Evolutionary conservation across 1,139 yeast species (phyloP), one percentile per base, ranked within the genome.

Genomic region (Candida pseudoviswanathii): DNA sequence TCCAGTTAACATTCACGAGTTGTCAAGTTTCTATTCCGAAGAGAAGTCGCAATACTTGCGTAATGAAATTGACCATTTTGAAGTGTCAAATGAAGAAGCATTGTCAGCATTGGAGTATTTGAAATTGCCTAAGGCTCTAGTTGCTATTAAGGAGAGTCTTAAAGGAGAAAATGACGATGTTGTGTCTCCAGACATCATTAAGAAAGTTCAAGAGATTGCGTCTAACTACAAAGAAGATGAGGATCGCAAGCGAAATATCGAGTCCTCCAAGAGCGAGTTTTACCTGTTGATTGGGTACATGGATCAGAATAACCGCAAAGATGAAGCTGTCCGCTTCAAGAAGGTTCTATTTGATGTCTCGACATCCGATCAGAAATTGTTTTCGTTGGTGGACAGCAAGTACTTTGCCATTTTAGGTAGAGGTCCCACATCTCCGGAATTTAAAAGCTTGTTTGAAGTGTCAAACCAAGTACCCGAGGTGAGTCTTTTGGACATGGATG

Each of bases 1-100:
- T 6, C 98, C 99, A 2, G 75, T 91, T 59, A 82, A 85, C 42
- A 89, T 92, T 33, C 96, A 91, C 63, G 97, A 92, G 63, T 83
- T 89, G 59, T 80, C 89, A 50, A 89, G 97, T 58, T 75, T 84
- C 56, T 94, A 94, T 64, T 88, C 96, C 0, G 99, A 94, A 63
- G 92, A 89, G 63, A 89, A 90, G 66, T 92, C 96, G 0, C 84
- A 82, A 54, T 68, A 89, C 46, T 69, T 91, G 47, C 78, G 99
- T 58, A 77, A 75, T 48, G 94, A 89, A 61, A 77, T 85, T 44
- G 98, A 91, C 54, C 78, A 80, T 55, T 81, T 84, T 29, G 94
- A 89, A 50, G 80, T 90, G 10, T 89, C 96, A 0, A 84, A 90
- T 55, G 88, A 89, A 63, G 96, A 91, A 61, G 75, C 87, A 46